These are phyloP conservation scores for Pseudozyma sp. DNA, from an alignment of 1,284 basidiomycete species.

Conservation along the genomic window DNA sequence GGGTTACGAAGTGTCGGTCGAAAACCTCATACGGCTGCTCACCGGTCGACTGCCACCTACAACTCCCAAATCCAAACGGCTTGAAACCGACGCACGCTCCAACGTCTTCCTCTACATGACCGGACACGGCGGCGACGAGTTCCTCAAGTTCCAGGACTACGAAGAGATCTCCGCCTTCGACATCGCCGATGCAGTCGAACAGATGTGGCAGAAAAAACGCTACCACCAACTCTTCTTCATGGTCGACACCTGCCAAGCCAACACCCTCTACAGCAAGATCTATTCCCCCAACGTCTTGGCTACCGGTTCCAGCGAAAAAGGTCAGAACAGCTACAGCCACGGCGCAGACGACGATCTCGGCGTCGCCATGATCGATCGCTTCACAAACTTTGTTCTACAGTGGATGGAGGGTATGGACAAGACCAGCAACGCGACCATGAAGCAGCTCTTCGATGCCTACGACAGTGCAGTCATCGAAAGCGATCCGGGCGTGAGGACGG, in stretches of 20 bases:
- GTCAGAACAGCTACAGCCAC: slow-evolving; percentile 95
- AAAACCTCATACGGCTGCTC: slow-evolving; percentile 90
- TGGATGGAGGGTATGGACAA: slow-evolving; percentile 94
- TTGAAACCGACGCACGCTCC: slow-evolving; percentile 88
- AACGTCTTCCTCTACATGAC: slow-evolving; percentile 99
- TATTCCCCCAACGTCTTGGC: slow-evolving; percentile 96
- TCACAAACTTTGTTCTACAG: slow-evolving; percentile 89
- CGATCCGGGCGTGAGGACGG: slow-evolving; percentile 84
- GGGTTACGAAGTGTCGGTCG: slow-evolving; percentile 96
- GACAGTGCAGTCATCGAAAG: slow-evolving; percentile 82
- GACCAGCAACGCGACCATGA: slow-evolving; percentile 82
- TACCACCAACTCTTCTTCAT: slow-evolving; percentile 98
- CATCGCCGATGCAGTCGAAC: slow-evolving; percentile 90
- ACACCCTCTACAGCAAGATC: slow-evolving; percentile 92
- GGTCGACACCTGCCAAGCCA: slow-evolving; percentile 98
- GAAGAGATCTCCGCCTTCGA: slow-evolving; percentile 97
- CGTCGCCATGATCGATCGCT: slow-evolving; percentile 93
- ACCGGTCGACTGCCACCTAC: slow-evolving; percentile 72
- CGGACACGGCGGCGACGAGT: slow-evolving; percentile 96
- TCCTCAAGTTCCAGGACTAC: slow-evolving; percentile 98
- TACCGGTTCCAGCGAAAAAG: slow-evolving; percentile 87
- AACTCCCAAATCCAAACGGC: slow-evolving; percentile 88
- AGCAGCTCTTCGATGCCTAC: slow-evolving; percentile 88
- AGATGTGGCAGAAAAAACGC: slow-evolving; percentile 94
- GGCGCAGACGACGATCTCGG: slow-evolving; percentile 93